Evolutionary conservation across 768 basidiomycete species (phyloP).

Genomic region (Agaricus sinodeliciosus): DNA sequence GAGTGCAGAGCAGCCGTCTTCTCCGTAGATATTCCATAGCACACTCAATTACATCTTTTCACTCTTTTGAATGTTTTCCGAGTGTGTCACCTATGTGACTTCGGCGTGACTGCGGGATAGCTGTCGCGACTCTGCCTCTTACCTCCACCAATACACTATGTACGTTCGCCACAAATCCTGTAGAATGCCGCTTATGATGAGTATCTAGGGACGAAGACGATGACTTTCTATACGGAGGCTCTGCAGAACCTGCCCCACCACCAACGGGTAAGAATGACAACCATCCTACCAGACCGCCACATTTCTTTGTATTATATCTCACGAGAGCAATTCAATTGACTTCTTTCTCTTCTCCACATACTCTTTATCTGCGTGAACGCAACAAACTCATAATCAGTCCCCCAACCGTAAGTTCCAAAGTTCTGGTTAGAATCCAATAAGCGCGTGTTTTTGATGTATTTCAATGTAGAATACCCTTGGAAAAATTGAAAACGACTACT

Average conservation of each 20-base stretch:
- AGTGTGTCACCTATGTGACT: slow-evolving; percentile 1
- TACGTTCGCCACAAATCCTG: slow-evolving; percentile 3
- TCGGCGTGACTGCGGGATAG: slow-evolving; percentile 2
- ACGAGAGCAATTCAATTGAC: slow-evolving; percentile 14
- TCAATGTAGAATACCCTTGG: slow-evolving; percentile 28
- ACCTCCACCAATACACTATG: slow-evolving; percentile 1
- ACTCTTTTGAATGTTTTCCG: slow-evolving; percentile 1
- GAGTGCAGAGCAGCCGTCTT: slow-evolving; percentile 7
- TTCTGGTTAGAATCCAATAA: slow-evolving; percentile 10
- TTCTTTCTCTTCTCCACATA: slow-evolving; percentile 23
- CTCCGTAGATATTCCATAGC: slow-evolving; percentile 6
- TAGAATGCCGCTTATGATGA: background rate
- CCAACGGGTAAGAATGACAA: slow-evolving; percentile 8
- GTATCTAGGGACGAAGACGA: slow-evolving; percentile 68
- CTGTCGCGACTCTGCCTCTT: background rate
- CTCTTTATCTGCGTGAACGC: slow-evolving; percentile 31
- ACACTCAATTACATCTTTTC: background rate
- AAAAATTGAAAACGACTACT: slow-evolving; percentile 36
- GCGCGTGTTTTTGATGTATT: slow-evolving; percentile 7
- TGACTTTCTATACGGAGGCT: slow-evolving; percentile 69
- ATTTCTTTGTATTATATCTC: slow-evolving; percentile 12
- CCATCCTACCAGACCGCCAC: slow-evolving; percentile 26
- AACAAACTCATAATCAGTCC: slow-evolving; percentile 36
- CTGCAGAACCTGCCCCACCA: slow-evolving; percentile 23
- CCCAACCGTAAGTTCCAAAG: slow-evolving; percentile 53